These are phyloP conservation scores for Phytophthora europaea DNA, from an alignment of 352 stramenopile species.

Conservation along the genomic window DNA sequence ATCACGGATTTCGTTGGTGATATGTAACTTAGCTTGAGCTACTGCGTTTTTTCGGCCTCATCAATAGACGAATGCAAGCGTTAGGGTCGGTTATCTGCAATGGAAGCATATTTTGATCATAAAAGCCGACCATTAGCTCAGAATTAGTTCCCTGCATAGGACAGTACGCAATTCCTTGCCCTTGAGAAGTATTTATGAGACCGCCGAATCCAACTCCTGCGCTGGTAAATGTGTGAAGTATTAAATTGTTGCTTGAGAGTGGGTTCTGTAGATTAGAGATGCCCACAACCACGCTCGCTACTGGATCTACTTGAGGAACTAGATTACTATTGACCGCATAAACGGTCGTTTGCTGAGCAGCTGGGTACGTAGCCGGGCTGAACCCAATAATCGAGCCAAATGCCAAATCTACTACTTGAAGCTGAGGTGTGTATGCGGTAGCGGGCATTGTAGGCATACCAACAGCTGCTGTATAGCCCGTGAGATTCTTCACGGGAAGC, in stretches of 20 bases:
- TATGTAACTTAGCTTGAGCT: too few relatives aligned
- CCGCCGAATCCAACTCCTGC: slow-evolving; percentile 18
- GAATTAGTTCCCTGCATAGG: background rate
- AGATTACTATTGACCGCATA: slow-evolving; percentile 31
- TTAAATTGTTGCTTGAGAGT: slow-evolving; percentile 34
- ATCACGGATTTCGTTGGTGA: slow-evolving; percentile 20
- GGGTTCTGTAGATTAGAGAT: slow-evolving; percentile 28
- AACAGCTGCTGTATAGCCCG: background rate
- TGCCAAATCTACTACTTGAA: background rate
- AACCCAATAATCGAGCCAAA: slow-evolving; percentile 26
- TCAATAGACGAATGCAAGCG: slow-evolving; percentile 27
- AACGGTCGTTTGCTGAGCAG: background rate
- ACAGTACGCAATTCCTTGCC: background rate
- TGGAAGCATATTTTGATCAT: background rate
- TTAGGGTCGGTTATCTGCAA: slow-evolving; percentile 28
- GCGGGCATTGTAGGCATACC: background rate
- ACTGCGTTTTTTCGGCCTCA: slow-evolving; percentile 27
- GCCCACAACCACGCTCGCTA: slow-evolving; percentile 1
- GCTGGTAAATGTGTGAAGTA: slow-evolving; percentile 22
- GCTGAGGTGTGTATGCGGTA: background rate
- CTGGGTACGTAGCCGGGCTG: slow-evolving; percentile 9
- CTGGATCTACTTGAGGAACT: slow-evolving; percentile 24
- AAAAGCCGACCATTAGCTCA: too few relatives aligned
- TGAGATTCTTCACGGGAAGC: background rate
- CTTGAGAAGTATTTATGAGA: background rate